Conservation (phyloP, 441 rosid genomes). For the Flueggea neowawraea region DNA sequence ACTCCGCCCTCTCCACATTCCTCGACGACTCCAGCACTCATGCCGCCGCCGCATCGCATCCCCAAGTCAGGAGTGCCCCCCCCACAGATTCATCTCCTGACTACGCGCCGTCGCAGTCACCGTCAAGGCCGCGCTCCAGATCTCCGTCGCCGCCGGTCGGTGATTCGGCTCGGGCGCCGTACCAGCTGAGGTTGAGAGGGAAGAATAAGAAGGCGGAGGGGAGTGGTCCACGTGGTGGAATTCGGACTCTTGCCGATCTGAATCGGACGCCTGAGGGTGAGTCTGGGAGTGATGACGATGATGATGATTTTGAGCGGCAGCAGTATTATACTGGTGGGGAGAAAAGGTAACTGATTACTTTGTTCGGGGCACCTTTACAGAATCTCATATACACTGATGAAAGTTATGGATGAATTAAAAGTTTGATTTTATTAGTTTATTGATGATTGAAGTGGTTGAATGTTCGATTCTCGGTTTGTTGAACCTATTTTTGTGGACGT, state of each 20-base stretch:
- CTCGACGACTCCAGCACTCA: slow-evolving; percentile 38
- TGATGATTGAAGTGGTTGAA: no score
- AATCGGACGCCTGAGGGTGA: slow-evolving; percentile 45
- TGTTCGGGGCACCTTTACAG: no score
- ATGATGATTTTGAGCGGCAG: slow-evolving; percentile 45
- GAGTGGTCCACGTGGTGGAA: slow-evolving; percentile 34
- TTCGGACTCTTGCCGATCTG: slow-evolving; percentile 78
- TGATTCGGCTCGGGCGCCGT: slow-evolving; percentile 27
- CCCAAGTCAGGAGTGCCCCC: no score
- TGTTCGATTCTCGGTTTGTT: no score
- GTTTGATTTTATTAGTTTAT: no score
- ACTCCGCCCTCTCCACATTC: slow-evolving; percentile 86
- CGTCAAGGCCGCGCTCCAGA: slow-evolving; percentile 56
- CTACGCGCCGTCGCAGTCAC: slow-evolving; percentile 37
- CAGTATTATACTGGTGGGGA: slow-evolving; percentile 81
- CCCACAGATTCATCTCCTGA: slow-evolving; percentile 32
- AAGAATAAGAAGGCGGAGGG: slow-evolving; percentile 33
- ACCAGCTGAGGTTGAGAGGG: slow-evolving; percentile 46
- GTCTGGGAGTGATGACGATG: slow-evolving; percentile 45
- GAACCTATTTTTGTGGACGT: no score
- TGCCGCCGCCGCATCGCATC: slow-evolving; percentile 6
- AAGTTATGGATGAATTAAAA: no score
- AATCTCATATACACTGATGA: no score
- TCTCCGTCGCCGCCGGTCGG: slow-evolving; percentile 44
- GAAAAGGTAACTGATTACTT: slow-evolving; percentile 46